phyloP scores from a whole-genome alignment of 1,284 basidiomycete species.

The Quambalaria eucalypti region DNA sequence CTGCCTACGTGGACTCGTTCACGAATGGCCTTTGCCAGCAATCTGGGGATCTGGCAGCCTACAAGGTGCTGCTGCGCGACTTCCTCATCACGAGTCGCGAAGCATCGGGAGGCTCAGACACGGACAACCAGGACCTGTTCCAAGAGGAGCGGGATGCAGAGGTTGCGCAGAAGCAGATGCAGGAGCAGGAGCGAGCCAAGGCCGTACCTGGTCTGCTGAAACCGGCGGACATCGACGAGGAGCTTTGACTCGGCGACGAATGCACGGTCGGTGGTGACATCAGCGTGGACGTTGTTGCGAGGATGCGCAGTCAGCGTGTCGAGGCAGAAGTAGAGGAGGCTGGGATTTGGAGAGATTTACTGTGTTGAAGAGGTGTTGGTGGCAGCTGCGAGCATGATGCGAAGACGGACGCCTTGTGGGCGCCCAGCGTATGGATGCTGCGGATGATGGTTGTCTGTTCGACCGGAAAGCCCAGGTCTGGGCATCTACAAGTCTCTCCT shows the following conservation, averaged over 20 bases:
- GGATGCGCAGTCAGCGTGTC: too few species aligned
- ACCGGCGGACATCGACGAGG: conserved; percentile 52
- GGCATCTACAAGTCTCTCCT: too few species aligned
- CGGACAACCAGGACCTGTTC: conserved; percentile 75
- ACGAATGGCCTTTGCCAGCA: conserved; percentile 74
- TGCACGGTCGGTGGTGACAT: too few species aligned
- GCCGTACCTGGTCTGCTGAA: conserved; percentile 98
- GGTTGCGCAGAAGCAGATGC: conserved; percentile 59
- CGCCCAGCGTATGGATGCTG: too few species aligned
- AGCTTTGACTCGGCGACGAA: conserved; percentile 26
- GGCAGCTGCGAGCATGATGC: too few species aligned
- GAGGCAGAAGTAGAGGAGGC: neutral
- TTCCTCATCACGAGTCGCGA: conserved; percentile 57
- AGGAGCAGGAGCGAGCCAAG: conserved; percentile 72
- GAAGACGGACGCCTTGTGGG: too few species aligned
- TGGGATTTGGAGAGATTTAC: neutral
- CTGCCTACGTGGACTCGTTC: conserved; percentile 47
- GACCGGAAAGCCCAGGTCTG: too few species aligned
- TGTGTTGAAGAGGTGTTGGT: neutral
- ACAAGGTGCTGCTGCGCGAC: conserved; percentile 82
- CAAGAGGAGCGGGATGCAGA: conserved; percentile 93
- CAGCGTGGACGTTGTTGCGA: too few species aligned
- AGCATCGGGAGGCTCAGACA: conserved; percentile 27
- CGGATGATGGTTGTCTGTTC: too few species aligned
- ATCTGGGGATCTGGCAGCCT: conserved; percentile 63